A percentile compares a stretch with the other conserved stretches of the same genome.
These are phyloP conservation scores for Berkeleyomyces basicola DNA, from an alignment of 2,329 filamentous ascomycete genomes.

Conservation along the genomic window DNA sequence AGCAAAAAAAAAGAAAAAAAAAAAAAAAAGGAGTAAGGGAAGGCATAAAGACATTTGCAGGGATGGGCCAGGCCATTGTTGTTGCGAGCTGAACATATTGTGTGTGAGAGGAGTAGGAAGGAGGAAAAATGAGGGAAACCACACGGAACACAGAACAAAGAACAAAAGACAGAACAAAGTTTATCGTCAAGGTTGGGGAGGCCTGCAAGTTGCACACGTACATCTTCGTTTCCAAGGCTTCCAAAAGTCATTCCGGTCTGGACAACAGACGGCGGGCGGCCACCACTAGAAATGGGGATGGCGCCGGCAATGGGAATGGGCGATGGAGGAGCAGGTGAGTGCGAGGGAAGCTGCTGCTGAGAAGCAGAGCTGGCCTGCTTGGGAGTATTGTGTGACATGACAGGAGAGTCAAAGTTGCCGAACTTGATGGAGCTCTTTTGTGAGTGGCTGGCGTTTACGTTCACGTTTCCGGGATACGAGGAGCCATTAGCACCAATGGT, in stretches of 20 bases:
- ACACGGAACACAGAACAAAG: slow-evolving; percentile 1
- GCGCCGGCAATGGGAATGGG: slow-evolving; percentile 80
- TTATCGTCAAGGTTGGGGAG: no score
- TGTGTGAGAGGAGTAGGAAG: background rate
- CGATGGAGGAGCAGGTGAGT: slow-evolving; percentile 76
- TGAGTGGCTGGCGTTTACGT: slow-evolving; percentile 47
- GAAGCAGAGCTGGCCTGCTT: slow-evolving; percentile 34
- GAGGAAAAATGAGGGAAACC: slow-evolving; percentile 14
- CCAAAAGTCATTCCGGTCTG: slow-evolving; percentile 67
- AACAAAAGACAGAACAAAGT: slow-evolving; percentile 3
- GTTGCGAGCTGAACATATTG: background rate
- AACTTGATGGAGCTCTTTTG: slow-evolving; percentile 60
- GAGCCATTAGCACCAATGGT: slow-evolving; percentile 70
- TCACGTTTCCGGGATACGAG: slow-evolving; percentile 65
- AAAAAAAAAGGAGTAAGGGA: background rate
- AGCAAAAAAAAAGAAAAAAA: slow-evolving; percentile 14
- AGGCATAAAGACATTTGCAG: background rate
- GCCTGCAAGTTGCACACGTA: slow-evolving; percentile 41
- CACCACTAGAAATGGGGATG: slow-evolving; percentile 38
- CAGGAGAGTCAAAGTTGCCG: slow-evolving; percentile 57
- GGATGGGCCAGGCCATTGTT: background rate
- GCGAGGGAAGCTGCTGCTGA: slow-evolving; percentile 44
- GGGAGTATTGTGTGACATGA: slow-evolving; percentile 50
- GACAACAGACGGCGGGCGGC: slow-evolving; percentile 66
- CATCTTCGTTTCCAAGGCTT: slow-evolving; percentile 63